Evolutionary conservation across 352 stramenopile species (phyloP).

Genomic region (Phytophthora europaea): DNA sequence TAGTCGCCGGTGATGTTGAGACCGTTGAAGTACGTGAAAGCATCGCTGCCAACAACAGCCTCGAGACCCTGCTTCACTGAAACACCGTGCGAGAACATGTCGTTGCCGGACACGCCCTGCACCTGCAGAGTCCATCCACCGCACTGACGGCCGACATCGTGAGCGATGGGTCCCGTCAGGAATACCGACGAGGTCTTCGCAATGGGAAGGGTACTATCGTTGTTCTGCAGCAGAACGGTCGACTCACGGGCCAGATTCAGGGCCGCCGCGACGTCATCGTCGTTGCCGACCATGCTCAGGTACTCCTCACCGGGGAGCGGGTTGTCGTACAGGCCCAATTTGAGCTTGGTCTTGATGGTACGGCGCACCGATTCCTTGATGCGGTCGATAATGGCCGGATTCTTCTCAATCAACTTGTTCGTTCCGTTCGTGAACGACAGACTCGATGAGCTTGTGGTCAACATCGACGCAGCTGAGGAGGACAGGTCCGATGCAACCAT

Average conservation of each 20-base stretch:
- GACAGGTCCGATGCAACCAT: neutral
- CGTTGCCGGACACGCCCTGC: neutral
- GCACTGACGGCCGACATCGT: neutral
- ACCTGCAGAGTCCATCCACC: neutral
- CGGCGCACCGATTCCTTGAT: neutral
- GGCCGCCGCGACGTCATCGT: neutral
- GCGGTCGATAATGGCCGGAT: neutral
- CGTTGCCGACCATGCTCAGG: neutral
- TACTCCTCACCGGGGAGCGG: neutral
- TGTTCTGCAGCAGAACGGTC: neutral
- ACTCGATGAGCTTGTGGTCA: neutral
- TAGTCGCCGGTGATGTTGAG: neutral
- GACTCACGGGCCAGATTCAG: neutral
- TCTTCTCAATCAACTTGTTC: neutral
- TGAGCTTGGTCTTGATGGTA: neutral
- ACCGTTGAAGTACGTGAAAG: conserved; percentile 1
- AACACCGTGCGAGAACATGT: neutral
- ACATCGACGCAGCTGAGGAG: neutral
- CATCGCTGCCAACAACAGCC: neutral
- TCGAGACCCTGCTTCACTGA: neutral
- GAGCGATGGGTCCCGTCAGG: neutral
- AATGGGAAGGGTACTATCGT: neutral
- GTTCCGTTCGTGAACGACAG: neutral
- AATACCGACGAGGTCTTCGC: neutral
- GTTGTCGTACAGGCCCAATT: conserved; percentile 1